Evolutionary conservation across 2,329 filamentous ascomycete genomes (phyloP), one percentile per base, ranked within the genome.

Genomic region (Byssochlamys sp.): DNA sequence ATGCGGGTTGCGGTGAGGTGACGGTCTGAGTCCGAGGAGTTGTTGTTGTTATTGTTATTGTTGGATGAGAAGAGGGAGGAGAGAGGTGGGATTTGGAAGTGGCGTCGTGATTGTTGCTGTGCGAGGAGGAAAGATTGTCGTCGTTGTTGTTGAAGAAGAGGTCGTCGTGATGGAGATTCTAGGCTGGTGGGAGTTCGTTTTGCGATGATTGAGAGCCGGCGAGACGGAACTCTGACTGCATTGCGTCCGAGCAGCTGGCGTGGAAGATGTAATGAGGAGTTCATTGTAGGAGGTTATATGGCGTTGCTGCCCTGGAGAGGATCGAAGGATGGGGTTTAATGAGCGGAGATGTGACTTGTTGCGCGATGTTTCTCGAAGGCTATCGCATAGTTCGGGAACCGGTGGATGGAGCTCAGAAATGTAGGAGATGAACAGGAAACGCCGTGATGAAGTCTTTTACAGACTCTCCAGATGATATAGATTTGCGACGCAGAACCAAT

Each of bases 1-100:
- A 81, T 87, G 60, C 90, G 88, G 24, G 81, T 80, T 10, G 90
- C 91, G 55, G 82, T 84, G 58, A 97, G 80, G 62, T 78, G 83
- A 69, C 91, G 89, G 66, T 78, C 78, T 62, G 81, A 74, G 26
- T 78, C 61, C 26, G 62, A 61, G 45, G 63, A 62, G 59, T 59
- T 59, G 28, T 66, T 65, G 48, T 59, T 52, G 25, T 60, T 61
- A 39, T 60, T 60, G 28, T 59, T 61, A 45, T 60, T 60, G 39
- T 58, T 63, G 55, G 55, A 58, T 62, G 52, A 60, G 39, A 66
- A 60, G 56, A 70, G 60, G 29, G 69, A 68, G 39, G 70, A 66
- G 57, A 72, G 62, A 0, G 65, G 64, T 4, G 70, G 63, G 33
- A 69, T 66, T 6, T 64, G 60, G 57, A 71, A 70, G 33, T 58